Conservation (phyloP, 2,329 filamentous ascomycete genomes). For the Sodiomyces alkalinus region DNA sequence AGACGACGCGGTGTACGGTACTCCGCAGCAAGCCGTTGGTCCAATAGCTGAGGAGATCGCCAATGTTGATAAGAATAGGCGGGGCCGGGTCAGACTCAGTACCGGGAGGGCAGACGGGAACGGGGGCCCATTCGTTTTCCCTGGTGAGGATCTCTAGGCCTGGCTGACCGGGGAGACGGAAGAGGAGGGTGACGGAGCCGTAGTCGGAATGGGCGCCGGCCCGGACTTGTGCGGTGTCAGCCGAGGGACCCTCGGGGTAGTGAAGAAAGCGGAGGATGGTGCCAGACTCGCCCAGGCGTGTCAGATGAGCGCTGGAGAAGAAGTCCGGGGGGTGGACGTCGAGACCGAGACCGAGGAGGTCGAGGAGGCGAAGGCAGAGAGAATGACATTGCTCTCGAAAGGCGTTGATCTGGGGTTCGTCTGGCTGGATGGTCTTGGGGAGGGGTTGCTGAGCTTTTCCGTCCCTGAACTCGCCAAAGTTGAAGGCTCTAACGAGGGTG, state of each 20-base stretch:
- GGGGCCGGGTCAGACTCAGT: conserved; percentile 43
- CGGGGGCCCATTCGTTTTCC: conserved; percentile 41
- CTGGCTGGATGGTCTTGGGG: conserved; percentile 43
- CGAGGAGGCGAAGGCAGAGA: conserved; percentile 58
- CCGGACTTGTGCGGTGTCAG: conserved; percentile 49
- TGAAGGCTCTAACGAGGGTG: conserved; percentile 56
- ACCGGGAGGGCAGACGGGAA: conserved; percentile 48
- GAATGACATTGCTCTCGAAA: conserved; percentile 59
- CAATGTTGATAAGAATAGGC: conserved; percentile 71
- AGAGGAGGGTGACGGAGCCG: conserved; percentile 57
- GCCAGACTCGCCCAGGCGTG: conserved; percentile 29
- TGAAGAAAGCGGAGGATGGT: conserved; percentile 56
- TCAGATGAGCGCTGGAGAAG: conserved; percentile 37
- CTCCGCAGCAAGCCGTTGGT: conserved; percentile 76
- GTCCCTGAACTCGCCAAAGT: conserved; percentile 64
- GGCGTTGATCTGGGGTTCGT: conserved; percentile 43
- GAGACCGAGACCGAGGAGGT: conserved; percentile 65
- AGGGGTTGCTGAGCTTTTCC: conserved; percentile 64
- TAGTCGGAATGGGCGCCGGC: conserved; percentile 92
- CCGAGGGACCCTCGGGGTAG: conserved; percentile 43
- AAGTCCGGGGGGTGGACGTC: conserved; percentile 36
- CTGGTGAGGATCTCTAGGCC: conserved; percentile 69
- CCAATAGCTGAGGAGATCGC: conserved; percentile 66
- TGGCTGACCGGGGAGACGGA: conserved; percentile 71
- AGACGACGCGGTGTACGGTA: conserved; percentile 80